Conservation (phyloP, 176 grass and related monocot species). For the Poa annua region DNA sequence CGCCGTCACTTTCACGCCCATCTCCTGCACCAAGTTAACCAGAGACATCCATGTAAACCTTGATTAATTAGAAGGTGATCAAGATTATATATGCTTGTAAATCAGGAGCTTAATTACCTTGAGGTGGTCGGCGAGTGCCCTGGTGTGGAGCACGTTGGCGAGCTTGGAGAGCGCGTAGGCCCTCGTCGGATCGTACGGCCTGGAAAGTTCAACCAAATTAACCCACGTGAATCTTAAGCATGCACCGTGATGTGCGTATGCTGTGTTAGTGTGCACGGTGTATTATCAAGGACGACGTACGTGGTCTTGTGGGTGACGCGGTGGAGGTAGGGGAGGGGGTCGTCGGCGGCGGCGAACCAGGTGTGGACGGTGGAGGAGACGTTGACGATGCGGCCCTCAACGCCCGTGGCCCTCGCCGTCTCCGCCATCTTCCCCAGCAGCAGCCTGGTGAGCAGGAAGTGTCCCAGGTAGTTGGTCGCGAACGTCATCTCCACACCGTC, state of each 20-base stretch:
- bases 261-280: no score
- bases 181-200: constrained; percentile 81
- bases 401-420: constrained; percentile 70
- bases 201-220: constrained; percentile 21
- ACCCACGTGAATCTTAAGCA: constrained; percentile 26
- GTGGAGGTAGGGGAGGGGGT: constrained; percentile 74
- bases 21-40: constrained; percentile 44
- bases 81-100: no score
- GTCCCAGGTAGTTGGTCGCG: constrained; percentile 95
- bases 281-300: constrained; percentile 17
- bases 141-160: constrained; percentile 91
- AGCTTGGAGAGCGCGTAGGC: constrained; percentile 97
- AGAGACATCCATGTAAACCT: background rate
- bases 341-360: constrained; percentile 83
- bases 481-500: constrained; percentile 98
- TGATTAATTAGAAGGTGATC: background rate
- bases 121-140: constrained; percentile 59
- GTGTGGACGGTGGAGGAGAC: constrained; percentile 86
- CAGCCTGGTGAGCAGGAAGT: constrained; percentile 84
- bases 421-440: constrained; percentile 77
- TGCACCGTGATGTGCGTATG: background rate
- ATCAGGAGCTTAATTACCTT: constrained; percentile 28
- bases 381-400: constrained; percentile 85
- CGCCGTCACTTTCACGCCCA: constrained; percentile 73
- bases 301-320: constrained; percentile 73